A percentile compares a stretch with the other conserved stretches of the same genome.
Evolutionary conservation across 345 rosid species (phyloP).

Genomic region (Ricinus communis): DNA sequence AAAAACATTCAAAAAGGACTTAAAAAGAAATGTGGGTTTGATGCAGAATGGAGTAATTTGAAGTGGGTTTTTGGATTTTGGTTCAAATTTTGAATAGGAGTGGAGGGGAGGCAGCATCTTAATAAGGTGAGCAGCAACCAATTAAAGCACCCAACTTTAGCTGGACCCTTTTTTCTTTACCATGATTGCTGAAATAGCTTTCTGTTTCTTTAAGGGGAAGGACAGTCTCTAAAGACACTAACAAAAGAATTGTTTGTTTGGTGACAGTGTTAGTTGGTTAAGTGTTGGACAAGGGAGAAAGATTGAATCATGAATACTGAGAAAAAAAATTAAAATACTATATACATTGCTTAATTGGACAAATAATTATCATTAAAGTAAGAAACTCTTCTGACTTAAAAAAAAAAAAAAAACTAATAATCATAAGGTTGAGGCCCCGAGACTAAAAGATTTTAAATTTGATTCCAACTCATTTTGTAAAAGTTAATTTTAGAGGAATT

Average conservation of each 20-base stretch:
- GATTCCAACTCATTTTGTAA: no score
- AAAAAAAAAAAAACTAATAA: no score
- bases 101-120: slow-evolving; percentile 28
- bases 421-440: no score
- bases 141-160: slow-evolving; percentile 29
- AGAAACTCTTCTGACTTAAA: no score
- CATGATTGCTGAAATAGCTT: slow-evolving; percentile 39
- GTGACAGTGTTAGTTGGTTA: slow-evolving; percentile 47
- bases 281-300: slow-evolving; percentile 49
- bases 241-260: slow-evolving; percentile 22
- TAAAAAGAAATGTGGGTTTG: background rate
- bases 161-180: slow-evolving; percentile 15
- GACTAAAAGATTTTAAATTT: no score
- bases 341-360: slow-evolving; percentile 15
- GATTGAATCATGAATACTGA: slow-evolving; percentile 28
- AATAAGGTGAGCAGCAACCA: slow-evolving; percentile 17
- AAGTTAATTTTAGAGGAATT: no score
- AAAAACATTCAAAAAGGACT: background rate
- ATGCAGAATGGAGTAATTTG: background rate
- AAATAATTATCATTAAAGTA: slow-evolving; percentile 11
- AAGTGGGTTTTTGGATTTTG: background rate
- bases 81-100: slow-evolving; percentile 34
- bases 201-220: slow-evolving; percentile 61
- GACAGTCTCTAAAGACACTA: slow-evolving; percentile 17
- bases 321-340: background rate